A percentile compares a stretch with the other conserved stretches of the same genome.
These are phyloP conservation scores for Colletotrichum neosansevieriae DNA, from an alignment of 2,329 filamentous ascomycete genomes.

Conservation along the genomic window DNA sequence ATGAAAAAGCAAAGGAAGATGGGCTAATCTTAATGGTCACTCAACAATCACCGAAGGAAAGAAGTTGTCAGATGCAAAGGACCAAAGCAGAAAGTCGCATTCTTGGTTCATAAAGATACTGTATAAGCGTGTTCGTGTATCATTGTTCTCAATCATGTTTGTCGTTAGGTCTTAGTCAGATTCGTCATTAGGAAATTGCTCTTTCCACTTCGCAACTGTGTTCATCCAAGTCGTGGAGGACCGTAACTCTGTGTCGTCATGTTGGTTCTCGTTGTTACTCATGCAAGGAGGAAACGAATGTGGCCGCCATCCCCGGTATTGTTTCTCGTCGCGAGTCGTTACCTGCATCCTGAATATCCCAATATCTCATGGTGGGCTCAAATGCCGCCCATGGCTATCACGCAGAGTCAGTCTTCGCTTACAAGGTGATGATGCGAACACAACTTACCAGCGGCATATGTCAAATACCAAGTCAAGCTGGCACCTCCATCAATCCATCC, in stretches of 20 bases:
- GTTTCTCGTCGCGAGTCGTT: constrained; percentile 17
- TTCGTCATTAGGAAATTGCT: constrained; percentile 5
- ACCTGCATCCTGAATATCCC: not conserved
- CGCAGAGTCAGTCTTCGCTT: constrained; percentile 20
- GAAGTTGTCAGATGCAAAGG: not conserved
- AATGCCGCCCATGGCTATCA: constrained; percentile 43
- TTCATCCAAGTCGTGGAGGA: constrained; percentile 2
- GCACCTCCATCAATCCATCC: constrained; percentile 85
- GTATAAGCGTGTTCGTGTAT: constrained; percentile 13
- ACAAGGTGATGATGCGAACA: not conserved
- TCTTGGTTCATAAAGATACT: constrained; percentile 11
- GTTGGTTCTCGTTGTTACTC: constrained; percentile 15
- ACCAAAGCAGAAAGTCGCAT: constrained; percentile 7
- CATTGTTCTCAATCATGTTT: constrained; percentile 1
- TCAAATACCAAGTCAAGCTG: constrained; percentile 86
- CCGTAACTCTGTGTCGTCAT: not conserved
- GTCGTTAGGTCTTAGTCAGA: constrained; percentile 6
- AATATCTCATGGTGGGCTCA: not conserved
- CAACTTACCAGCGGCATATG: constrained; percentile 79
- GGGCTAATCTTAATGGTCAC: too few relatives aligned
- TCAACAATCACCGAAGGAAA: too few relatives aligned
- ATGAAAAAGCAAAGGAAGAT: too few relatives aligned
- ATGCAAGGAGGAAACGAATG: constrained; percentile 15
- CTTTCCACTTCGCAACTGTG: not conserved
- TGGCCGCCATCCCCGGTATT: constrained; percentile 8